Conservation (phyloP, 345 rosid species). For the Murraya koenigii region DNA sequence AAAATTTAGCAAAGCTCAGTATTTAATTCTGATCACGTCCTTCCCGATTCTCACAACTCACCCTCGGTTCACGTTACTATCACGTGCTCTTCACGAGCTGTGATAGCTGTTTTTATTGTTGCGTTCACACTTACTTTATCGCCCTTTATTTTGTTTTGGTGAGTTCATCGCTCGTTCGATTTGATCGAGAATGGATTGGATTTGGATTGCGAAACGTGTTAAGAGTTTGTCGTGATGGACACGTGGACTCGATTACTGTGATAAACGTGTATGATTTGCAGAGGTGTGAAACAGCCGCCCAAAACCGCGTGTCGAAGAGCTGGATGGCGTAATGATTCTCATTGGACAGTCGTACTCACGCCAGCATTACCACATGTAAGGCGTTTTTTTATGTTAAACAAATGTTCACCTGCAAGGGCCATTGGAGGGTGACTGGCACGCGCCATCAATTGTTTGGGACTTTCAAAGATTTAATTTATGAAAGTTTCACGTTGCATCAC, state of each 20-base stretch:
- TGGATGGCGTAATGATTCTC: background rate
- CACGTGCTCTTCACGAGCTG: constrained; percentile 37
- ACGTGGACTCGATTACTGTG: constrained; percentile 25
- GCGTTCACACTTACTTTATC: background rate
- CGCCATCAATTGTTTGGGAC: background rate
- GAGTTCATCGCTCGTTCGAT: background rate
- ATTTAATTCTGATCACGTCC: constrained; percentile 34
- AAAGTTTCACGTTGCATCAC: background rate
- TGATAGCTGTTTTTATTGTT: background rate
- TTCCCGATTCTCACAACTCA: constrained; percentile 6
- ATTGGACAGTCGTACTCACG: constrained; percentile 3
- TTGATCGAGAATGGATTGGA: background rate
- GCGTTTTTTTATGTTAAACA: background rate
- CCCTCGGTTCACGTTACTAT: constrained; percentile 17
- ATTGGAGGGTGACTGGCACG: background rate
- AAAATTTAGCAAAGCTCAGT: background rate
- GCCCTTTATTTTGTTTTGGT: too few relatives aligned
- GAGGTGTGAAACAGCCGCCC: background rate
- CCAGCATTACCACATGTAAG: background rate
- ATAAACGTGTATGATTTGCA: constrained; percentile 15
- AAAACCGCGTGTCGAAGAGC: constrained; percentile 29
- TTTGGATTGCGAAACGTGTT: constrained; percentile 12
- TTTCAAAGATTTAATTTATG: background rate
- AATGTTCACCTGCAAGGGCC: background rate
- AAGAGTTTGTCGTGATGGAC: background rate